phyloP scores from a whole-genome alignment of 345 rosid species.

The Boechera divaricarpa region DNA sequence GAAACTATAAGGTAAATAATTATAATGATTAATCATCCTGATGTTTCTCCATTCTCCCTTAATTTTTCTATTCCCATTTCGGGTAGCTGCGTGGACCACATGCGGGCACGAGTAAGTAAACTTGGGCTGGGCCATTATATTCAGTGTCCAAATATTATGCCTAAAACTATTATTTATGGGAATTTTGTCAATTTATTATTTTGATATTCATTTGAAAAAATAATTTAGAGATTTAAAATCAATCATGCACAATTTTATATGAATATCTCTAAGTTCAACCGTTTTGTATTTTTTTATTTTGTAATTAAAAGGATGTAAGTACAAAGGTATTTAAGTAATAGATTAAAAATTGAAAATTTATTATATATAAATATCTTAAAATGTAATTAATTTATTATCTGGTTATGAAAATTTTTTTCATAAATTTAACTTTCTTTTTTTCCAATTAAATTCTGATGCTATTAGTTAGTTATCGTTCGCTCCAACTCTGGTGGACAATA shows the following conservation, averaged over 20 bases:
- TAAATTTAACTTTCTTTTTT: neutral
- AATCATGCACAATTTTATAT: neutral
- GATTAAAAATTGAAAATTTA: no score
- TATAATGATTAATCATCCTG: neutral
- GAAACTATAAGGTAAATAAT: no score
- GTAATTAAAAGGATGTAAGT: neutral
- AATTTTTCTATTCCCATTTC: neutral
- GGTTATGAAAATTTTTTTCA: neutral
- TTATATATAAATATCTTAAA: neutral
- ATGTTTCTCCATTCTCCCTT: neutral
- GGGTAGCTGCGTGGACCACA: conserved; percentile 3
- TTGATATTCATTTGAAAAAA: neutral
- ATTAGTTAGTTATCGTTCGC: neutral
- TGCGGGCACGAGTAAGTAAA: conserved; percentile 2
- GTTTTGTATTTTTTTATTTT: neutral
- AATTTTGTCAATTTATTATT: neutral
- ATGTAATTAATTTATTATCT: neutral
- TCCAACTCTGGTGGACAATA: neutral
- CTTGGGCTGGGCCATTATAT: conserved; percentile 37
- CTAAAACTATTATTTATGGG: neutral
- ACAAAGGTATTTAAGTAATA: neutral
- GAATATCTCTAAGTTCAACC: neutral
- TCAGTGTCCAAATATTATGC: neutral
- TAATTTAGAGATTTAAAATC: neutral
- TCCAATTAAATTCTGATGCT: neutral